phyloP scores from a whole-genome alignment of 257 asterid genomes.

The Asclepias syriaca region DNA sequence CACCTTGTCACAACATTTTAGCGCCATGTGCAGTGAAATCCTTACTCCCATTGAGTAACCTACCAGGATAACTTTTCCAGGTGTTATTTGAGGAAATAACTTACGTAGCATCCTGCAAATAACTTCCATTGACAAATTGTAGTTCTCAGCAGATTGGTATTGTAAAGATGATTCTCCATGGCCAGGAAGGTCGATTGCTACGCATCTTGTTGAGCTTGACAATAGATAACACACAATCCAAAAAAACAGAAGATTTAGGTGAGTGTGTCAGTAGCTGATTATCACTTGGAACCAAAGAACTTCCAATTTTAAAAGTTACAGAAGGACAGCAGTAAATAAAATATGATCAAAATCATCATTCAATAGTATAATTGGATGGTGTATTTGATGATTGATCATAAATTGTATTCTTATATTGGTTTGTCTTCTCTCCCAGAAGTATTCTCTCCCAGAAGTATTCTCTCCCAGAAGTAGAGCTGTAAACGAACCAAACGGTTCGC shows the following conservation, averaged over 20 bases:
- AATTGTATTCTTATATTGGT: background rate
- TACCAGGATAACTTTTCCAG: constrained; percentile 38
- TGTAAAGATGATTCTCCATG: constrained; percentile 70
- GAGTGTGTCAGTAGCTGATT: background rate
- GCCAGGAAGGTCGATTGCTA: constrained; percentile 93
- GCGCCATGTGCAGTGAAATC: constrained; percentile 68
- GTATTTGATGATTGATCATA: background rate
- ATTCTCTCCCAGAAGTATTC: no score
- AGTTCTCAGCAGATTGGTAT: constrained; percentile 26
- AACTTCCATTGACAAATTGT: constrained; percentile 56
- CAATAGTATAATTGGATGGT: background rate
- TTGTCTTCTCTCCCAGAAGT: no score
- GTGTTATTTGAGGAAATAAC: constrained; percentile 42
- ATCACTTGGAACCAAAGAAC: background rate
- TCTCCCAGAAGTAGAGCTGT: no score
- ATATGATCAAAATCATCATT: background rate
- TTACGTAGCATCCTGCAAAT: constrained; percentile 48
- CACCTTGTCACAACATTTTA: constrained; percentile 65
- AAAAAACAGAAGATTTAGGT: background rate
- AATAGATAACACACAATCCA: background rate
- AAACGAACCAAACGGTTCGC: no score
- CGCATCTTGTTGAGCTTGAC: constrained; percentile 60
- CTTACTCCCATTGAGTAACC: constrained; percentile 93
- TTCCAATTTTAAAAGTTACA: background rate
- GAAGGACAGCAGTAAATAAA: background rate